Percentiles rank a stretch among this genome's conserved stretches.
Evolutionary conservation across 2,329 filamentous ascomycete species (phyloP).

Genomic region (Aciculosporium take): DNA sequence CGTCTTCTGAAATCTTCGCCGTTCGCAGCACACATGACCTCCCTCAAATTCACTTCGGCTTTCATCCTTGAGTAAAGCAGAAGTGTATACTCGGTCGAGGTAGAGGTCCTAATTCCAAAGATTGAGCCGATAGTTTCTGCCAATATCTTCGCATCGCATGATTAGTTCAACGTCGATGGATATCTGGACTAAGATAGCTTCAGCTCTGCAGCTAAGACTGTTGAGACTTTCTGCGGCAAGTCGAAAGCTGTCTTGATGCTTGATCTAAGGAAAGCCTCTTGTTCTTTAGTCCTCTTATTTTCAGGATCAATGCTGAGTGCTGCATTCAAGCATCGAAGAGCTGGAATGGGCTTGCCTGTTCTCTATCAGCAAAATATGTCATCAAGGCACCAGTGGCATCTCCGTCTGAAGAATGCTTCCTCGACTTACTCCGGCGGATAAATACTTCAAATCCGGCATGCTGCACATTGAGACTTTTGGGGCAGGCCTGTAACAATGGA

Average conservation of each 20-base stretch:
- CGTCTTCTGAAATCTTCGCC: neutral
- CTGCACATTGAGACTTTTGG: constrained; percentile 70
- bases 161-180: neutral
- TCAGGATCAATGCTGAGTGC: constrained; percentile 54
- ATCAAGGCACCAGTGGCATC: neutral
- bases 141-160: neutral
- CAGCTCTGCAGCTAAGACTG: constrained; percentile 58
- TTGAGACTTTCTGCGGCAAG: constrained; percentile 48
- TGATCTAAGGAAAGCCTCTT: constrained; percentile 55
- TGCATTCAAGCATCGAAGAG: constrained; percentile 70
- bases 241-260: constrained; percentile 41
- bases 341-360: constrained; percentile 72
- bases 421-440: constrained; percentile 58
- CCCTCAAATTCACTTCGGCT: neutral
- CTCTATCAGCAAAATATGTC: constrained; percentile 1
- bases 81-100: neutral
- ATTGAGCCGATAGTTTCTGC: neutral
- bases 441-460: constrained; percentile 82
- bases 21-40: neutral
- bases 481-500: constrained; percentile 69
- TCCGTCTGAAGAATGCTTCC: neutral
- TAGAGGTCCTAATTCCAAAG: neutral
- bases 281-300: constrained; percentile 61
- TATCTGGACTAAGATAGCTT: constrained; percentile 22
- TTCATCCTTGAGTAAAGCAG: neutral